Percentiles rank a stretch among this genome's conserved stretches.
Conservation (phyloP, 192 early-diverging fungal species). For the Backusella circina region DNA sequence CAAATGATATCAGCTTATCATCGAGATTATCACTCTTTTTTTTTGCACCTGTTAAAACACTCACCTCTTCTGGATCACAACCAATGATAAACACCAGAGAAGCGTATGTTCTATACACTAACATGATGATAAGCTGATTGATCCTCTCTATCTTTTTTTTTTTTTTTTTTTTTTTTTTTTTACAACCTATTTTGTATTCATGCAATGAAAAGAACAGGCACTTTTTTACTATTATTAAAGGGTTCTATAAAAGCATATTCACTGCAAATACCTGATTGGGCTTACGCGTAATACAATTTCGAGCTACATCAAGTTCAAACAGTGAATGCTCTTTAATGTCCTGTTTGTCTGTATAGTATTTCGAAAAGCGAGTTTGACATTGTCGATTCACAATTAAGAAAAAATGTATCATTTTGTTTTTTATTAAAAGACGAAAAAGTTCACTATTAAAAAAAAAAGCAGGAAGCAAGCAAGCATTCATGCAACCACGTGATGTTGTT, state of each 20-base stretch:
- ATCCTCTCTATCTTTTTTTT: not conserved
- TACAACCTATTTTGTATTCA: slow-evolving; percentile 26
- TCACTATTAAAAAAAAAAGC: not conserved
- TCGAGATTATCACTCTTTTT: not conserved
- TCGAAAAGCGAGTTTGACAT: slow-evolving; percentile 38
- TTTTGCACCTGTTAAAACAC: not conserved
- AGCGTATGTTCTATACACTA: slow-evolving; percentile 37
- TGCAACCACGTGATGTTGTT: too few species aligned
- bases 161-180: not conserved
- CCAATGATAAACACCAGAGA: slow-evolving; percentile 36
- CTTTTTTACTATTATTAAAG: not conserved
- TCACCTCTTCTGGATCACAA: slow-evolving; percentile 30
- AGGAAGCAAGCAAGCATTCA: too few species aligned
- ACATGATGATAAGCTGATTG: not conserved
- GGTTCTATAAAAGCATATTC: not conserved
- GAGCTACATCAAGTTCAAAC: slow-evolving; percentile 26
- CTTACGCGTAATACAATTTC: slow-evolving; percentile 24
- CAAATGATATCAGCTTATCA: not conserved
- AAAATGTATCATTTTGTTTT: slow-evolving; percentile 30
- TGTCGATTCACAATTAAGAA: slow-evolving; percentile 35
- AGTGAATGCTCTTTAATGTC: slow-evolving; percentile 13
- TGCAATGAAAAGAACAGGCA: slow-evolving; percentile 25
- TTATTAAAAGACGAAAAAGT: not conserved
- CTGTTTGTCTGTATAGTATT: slow-evolving; percentile 17
- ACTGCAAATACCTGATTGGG: slow-evolving; percentile 17